These are phyloP conservation scores for Dalbergia oliveri DNA, from an alignment of 306 rosid species.

Conservation along the genomic window DNA sequence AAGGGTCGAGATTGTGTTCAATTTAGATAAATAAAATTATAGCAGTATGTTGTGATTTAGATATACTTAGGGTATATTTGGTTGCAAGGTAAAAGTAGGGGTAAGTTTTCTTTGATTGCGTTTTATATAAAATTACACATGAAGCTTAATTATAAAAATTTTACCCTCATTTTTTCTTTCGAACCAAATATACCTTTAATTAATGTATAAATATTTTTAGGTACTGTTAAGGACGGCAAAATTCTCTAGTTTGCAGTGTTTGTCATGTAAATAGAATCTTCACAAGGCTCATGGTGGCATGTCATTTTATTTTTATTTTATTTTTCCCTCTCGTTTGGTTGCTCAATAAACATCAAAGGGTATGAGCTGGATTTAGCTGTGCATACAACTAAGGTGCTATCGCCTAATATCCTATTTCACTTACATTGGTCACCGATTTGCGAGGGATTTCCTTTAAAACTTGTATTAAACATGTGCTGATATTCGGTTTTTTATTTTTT, in stretches of 20 bases:
- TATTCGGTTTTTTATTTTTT: no score
- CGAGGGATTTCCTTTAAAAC: no score
- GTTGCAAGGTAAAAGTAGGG: no score
- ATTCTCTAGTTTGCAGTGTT: conserved; percentile 5
- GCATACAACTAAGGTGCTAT: neutral
- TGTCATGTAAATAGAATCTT: conserved; percentile 36
- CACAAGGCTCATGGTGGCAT: conserved; percentile 20
- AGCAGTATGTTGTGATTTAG: conserved; percentile 5
- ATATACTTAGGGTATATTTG: neutral
- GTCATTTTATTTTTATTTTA: neutral
- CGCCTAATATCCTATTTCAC: no score
- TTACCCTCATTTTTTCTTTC: neutral
- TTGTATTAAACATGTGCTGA: no score
- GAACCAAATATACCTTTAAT: no score
- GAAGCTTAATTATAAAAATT: no score
- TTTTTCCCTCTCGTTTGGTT: conserved; percentile 5
- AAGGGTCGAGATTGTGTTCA: no score
- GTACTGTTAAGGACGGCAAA: neutral
- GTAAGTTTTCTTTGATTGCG: no score
- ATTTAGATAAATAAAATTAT: neutral
- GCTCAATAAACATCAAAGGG: conserved; percentile 37
- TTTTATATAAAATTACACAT: no score
- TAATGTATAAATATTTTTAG: conserved; percentile 15
- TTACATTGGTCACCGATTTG: no score
- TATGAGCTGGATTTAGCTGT: conserved; percentile 41